These are phyloP conservation scores for Trametes cinnabarina DNA, from an alignment of 768 basidiomycete species.

Conservation along the genomic window DNA sequence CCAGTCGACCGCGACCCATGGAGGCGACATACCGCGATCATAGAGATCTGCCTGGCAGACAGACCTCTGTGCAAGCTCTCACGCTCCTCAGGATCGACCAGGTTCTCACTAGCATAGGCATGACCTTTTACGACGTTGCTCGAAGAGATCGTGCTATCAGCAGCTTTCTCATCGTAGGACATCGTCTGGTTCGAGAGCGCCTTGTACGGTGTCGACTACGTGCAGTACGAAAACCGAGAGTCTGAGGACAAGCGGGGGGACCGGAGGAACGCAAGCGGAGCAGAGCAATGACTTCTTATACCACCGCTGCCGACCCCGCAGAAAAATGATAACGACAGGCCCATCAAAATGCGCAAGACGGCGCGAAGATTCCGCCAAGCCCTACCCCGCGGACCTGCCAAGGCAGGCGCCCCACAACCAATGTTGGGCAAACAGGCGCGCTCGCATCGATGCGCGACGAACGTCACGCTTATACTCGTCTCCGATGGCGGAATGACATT, in stretches of 20 bases:
- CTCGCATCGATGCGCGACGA: background rate
- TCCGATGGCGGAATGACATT: background rate
- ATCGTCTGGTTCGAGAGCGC: background rate
- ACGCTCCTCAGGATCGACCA: slow-evolving; percentile 24
- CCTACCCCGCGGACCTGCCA: slow-evolving; percentile 7
- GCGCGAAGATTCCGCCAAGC: slow-evolving; percentile 13
- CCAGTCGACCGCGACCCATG: background rate
- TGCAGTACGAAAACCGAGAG: background rate
- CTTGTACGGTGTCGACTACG: background rate
- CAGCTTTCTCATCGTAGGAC: slow-evolving; percentile 11
- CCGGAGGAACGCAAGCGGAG: background rate
- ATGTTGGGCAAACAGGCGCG: background rate
- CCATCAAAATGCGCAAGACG: slow-evolving; percentile 14
- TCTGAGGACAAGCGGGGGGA: background rate
- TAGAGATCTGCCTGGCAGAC: slow-evolving; percentile 38
- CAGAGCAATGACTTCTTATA: slow-evolving; percentile 1
- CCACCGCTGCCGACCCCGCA: background rate
- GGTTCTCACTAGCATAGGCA: slow-evolving; percentile 16
- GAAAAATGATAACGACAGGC: slow-evolving; percentile 7
- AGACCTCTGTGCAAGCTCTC: slow-evolving; percentile 35
- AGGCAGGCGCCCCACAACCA: slow-evolving; percentile 1
- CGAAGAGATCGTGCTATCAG: background rate
- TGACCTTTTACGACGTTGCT: slow-evolving; percentile 4
- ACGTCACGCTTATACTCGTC: background rate
- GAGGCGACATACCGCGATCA: slow-evolving; percentile 35